These are phyloP conservation scores for Lolium perenne DNA, from an alignment of 176 grass and related monocot species.

Conservation along the genomic window DNA sequence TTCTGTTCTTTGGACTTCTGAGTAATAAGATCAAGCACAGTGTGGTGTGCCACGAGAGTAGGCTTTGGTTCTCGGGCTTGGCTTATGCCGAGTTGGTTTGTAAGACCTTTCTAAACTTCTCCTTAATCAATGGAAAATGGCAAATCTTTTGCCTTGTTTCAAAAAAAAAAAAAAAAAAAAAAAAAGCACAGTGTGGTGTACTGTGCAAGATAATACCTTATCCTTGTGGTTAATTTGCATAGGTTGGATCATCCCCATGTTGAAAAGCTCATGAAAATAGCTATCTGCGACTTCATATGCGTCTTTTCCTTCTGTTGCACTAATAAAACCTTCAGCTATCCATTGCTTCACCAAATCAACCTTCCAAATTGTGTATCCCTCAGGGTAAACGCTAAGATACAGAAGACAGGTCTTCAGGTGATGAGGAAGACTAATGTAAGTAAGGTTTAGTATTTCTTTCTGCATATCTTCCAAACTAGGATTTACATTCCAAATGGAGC, in stretches of 20 bases:
- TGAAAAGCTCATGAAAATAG: background rate
- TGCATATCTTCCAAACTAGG: background rate
- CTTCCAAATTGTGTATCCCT: background rate
- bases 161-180: too few relatives aligned
- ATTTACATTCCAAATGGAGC: background rate
- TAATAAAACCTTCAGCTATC: background rate
- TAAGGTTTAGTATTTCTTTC: background rate
- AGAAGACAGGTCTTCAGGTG: slow-evolving; percentile 14
- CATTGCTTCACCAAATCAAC: background rate
- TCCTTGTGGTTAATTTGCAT: background rate
- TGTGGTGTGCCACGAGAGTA: too few relatives aligned
- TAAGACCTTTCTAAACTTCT: too few relatives aligned
- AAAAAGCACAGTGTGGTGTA: background rate
- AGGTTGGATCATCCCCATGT: background rate
- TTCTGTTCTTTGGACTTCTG: background rate
- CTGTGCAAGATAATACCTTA: background rate
- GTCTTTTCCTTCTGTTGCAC: background rate
- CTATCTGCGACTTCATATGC: background rate
- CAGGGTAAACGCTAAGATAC: slow-evolving; percentile 6
- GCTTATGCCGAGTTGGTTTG: too few relatives aligned
- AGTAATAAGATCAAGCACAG: background rate
- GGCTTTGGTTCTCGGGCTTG: too few relatives aligned
- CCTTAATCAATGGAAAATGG: too few relatives aligned
- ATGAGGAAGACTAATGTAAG: background rate
- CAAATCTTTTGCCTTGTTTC: too few relatives aligned